Percentiles rank a stretch among this genome's conserved stretches.
phyloP scores from a whole-genome alignment of 2,329 filamentous ascomycete species.

The Botrytis deweyae region DNA sequence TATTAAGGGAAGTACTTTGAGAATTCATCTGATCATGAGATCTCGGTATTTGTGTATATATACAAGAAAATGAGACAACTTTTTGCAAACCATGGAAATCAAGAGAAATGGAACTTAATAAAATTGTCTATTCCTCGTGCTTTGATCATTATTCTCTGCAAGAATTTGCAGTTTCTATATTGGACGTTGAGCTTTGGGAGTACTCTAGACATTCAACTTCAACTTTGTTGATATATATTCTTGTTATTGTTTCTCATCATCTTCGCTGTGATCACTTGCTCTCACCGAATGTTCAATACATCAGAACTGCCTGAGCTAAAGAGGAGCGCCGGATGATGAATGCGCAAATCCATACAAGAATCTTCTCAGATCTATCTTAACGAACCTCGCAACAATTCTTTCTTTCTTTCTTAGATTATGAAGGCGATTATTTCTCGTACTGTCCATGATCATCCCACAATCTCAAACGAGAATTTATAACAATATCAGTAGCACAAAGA shows the following conservation, averaged over 20 bases:
- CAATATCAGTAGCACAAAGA: rapidly evolving
- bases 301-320: neutral
- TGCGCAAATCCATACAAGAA: neutral
- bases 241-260: neutral
- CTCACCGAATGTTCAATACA: neutral
- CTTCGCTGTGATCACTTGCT: neutral
- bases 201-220: neutral
- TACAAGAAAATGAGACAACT: neutral
- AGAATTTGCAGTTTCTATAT: neutral
- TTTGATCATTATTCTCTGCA: neutral
- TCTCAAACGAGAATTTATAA: neutral
- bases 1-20: too few relatives aligned
- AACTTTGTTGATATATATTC: neutral
- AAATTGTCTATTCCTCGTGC: neutral
- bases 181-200: neutral
- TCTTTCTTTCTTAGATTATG: too few relatives aligned
- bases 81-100: too few relatives aligned
- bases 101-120: neutral
- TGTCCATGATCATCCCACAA: too few relatives aligned
- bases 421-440: too few relatives aligned
- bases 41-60: neutral
- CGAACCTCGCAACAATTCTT: neutral
- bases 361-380: neutral
- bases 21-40: neutral
- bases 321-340: rapidly evolving